phyloP scores from a whole-genome alignment of 768 basidiomycete species.

The Calocera cornea region DNA sequence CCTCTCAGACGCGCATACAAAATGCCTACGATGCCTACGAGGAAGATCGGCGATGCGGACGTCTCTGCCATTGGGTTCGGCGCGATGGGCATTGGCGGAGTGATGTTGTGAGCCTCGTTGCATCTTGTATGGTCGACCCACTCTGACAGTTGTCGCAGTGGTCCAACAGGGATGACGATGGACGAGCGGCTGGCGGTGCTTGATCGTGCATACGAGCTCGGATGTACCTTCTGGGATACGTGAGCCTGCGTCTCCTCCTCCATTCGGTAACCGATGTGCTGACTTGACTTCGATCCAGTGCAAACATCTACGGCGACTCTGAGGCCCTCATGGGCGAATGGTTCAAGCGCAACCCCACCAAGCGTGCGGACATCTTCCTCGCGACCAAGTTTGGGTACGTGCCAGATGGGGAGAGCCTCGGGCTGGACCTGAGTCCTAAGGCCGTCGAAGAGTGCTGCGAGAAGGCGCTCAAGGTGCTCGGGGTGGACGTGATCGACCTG shows the following conservation, averaged over 20 bases:
- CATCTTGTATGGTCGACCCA: background rate
- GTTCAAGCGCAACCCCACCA: background rate
- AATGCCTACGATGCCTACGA: slow-evolving; percentile 23
- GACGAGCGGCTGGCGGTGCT: background rate
- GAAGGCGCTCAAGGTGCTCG: background rate
- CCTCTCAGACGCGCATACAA: background rate
- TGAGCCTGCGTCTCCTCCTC: background rate
- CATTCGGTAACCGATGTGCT: background rate
- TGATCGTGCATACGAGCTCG: background rate
- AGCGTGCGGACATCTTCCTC: background rate
- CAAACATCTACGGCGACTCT: slow-evolving; percentile 5
- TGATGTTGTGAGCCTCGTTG: background rate
- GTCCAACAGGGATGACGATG: background rate
- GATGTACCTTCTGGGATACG: slow-evolving; percentile 8
- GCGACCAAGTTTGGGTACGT: slow-evolving; percentile 4
- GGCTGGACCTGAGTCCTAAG: background rate
- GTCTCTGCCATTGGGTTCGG: slow-evolving; percentile 12
- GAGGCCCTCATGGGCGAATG: background rate
- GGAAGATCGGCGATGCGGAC: slow-evolving; percentile 32
- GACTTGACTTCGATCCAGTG: background rate
- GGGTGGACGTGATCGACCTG: slow-evolving; percentile 18
- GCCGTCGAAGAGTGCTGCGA: background rate
- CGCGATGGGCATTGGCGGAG: slow-evolving; percentile 6
- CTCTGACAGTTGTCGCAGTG: background rate
- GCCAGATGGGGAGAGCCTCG: background rate